Evolutionary conservation across 2,329 filamentous ascomycete genomes (phyloP), one percentile per base, ranked within the genome.

Genomic region (Aspergillus sp.): DNA sequence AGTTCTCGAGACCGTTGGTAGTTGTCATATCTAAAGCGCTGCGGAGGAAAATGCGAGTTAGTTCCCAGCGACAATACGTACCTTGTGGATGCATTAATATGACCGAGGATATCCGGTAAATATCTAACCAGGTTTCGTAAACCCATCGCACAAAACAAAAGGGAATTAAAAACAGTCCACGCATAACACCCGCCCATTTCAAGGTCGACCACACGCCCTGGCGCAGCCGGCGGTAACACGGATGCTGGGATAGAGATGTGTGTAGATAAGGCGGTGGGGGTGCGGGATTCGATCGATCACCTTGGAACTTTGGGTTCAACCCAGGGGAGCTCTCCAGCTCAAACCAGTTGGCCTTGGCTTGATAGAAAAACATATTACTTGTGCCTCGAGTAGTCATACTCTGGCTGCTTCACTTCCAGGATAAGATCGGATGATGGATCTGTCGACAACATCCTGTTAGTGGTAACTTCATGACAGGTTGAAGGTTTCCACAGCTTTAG

Each of bases 401-500:
- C 15, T 30, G 9, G 32, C n/a, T 30, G 12, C 26, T 17, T 22
- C 11, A 8, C 12, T 13, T 17, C 45, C 34, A 48, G 20, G n/a
- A 38, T 15, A 24, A 18, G 34, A 38, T 15, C 42, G 18, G 34
- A 22, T 42, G 22, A 39, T 32, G 42, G 51, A 22, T 17, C 30
- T 45, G 49, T 52, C 18, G 55, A 34, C 26, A 51, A 7, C 34
- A 39, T 54, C 50, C 56, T 7, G 42, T 24, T 18, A 20, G 47
- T 48, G 58, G 48, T 57, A 52, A 57, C 53, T 57, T 52, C 47
- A 56, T 57, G 53, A 60, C 58, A 60, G 58, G 50, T 60, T 42
- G 45, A 57, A 50, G 53, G 53, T 60, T 51, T 32, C 45, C 47
- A 50, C 55, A 47, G 38, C 39, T 42, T 54, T 42, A 24, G 52